Evolutionary conservation across 176 grass and related monocot genomes (phyloP).

Genomic region (Eleusine coracana): DNA sequence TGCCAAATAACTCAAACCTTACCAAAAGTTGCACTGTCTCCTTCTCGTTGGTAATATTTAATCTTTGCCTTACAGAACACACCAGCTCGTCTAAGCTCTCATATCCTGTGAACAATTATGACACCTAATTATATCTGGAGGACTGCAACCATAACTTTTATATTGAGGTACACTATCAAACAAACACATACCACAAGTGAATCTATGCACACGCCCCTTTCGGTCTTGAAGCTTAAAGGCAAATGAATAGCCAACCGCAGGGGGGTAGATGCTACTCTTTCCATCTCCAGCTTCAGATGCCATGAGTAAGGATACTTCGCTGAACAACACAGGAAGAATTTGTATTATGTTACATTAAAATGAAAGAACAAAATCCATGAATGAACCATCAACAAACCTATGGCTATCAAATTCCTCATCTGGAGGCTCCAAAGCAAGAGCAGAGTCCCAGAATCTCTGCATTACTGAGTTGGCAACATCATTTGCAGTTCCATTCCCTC

Average conservation of each 20-base stretch:
- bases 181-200: conserved; percentile 68
- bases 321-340: conserved; percentile 37
- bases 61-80: conserved; percentile 65
- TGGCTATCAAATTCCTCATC: conserved; percentile 79
- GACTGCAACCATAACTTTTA: not conserved
- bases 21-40: conserved; percentile 84
- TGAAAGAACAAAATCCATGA: conserved; percentile 4
- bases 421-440: conserved; percentile 88
- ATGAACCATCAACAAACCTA: conserved; percentile 57
- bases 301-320: conserved; percentile 81
- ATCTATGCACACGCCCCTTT: conserved; percentile 83
- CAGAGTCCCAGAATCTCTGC: conserved; percentile 98
- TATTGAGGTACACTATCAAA: conserved; percentile 36
- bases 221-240: conserved; percentile 82
- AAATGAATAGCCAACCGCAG: conserved; percentile 85
- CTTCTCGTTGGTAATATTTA: conserved; percentile 55
- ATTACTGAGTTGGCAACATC: conserved; percentile 89
- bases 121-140: conserved; percentile 30
- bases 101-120: conserved; percentile 46
- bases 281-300: conserved; percentile 74
- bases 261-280: conserved; percentile 58
- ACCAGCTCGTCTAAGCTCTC: conserved; percentile 75
- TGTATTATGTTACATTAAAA: conserved; percentile 32
- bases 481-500: conserved; percentile 76
- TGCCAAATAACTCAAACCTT: conserved; percentile 35